Evolutionary conservation across 208 protist genomes (phyloP), one percentile per base, ranked within the genome.

Genomic region (Trypanosoma avium): DNA sequence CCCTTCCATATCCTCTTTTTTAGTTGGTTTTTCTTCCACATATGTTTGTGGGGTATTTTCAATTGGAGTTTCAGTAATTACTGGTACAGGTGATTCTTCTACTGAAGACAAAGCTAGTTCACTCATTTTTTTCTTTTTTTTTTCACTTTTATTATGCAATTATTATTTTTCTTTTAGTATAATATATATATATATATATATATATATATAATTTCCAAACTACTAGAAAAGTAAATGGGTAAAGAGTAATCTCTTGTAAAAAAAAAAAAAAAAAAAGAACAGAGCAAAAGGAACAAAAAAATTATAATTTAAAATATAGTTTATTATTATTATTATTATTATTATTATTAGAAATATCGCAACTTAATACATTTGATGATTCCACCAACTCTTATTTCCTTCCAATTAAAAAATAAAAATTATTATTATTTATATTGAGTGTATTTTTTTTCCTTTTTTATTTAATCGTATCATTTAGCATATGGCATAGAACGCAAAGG

Each of bases 391-490:
- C n/a, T n/a, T n/a, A n/a, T n/a, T n/a, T n/a, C n/a, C n/a, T n/a
- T n/a, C n/a, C n/a, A n/a, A 42, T 42, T 15, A 42, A 42, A 42
- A 1, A 42, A 15, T 3, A 42, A 42, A 42, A 42, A 42, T 2
- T 2, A 1, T 9, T 42, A 42, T 42, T 42, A 42, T 42, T 15
- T 42, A 3, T 42, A 8, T 13, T 42, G 4, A 13, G 4, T 38
- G 4, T 38, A 13, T 38, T 38, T 38, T 38, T 38, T 38, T 38
- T 38, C 10, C 4, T 10, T 38, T 42, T 42, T 42, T 47, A 19
- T 42, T 67, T 59, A 67, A 67, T 61, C 63, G 52, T 42, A 15
- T 69, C 17, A 55, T 35, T 69, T 69, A 1, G 53, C 46, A 24
- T 69, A 69, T 12, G 63, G 65, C 10, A 57, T 26, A 5, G 65